These are phyloP conservation scores for Kalanchoe fedtschenkoi DNA, from an alignment of 164 flowering plant genomes.

Conservation along the genomic window DNA sequence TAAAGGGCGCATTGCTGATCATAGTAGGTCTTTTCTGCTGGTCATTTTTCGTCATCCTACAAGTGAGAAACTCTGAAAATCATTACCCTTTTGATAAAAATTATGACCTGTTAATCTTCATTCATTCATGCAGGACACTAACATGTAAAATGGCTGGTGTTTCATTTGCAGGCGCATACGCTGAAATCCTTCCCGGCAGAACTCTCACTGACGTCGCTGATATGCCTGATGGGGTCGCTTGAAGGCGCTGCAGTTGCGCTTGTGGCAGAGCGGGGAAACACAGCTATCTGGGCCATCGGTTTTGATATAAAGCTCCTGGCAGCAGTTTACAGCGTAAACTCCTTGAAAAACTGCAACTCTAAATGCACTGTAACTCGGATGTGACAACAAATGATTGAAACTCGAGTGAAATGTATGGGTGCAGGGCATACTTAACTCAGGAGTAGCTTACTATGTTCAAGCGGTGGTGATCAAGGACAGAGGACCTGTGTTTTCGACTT, in stretches of 20 bases:
- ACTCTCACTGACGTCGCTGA: slow-evolving; percentile 32
- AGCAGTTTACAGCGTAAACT: slow-evolving; percentile 31
- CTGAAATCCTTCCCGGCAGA: slow-evolving; percentile 39
- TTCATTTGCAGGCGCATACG: slow-evolving; percentile 26
- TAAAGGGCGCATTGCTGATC: slow-evolving; percentile 37
- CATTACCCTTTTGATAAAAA: background rate
- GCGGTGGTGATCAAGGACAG: slow-evolving; percentile 27
- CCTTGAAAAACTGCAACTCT: background rate
- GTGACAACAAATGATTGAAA: background rate
- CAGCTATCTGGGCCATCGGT: slow-evolving; percentile 27
- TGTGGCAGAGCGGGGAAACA: slow-evolving; percentile 17
- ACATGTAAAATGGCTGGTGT: background rate
- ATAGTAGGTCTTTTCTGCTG: slow-evolving; percentile 32
- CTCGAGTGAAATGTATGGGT: slow-evolving; percentile 1
- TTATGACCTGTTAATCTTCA: background rate
- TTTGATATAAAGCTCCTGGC: slow-evolving; percentile 21
- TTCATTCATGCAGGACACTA: background rate
- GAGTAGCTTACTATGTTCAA: slow-evolving; percentile 25
- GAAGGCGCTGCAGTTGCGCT: slow-evolving; percentile 25
- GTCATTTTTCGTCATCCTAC: slow-evolving; percentile 38
- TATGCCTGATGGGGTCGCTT: slow-evolving; percentile 28
- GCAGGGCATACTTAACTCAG: slow-evolving; percentile 44
- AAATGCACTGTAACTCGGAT: background rate
- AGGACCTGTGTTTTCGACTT: slow-evolving; percentile 47
- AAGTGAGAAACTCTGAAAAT: slow-evolving; percentile 20